Conservation (phyloP, 2,329 filamentous ascomycete species). For the Neurospora sp. region DNA sequence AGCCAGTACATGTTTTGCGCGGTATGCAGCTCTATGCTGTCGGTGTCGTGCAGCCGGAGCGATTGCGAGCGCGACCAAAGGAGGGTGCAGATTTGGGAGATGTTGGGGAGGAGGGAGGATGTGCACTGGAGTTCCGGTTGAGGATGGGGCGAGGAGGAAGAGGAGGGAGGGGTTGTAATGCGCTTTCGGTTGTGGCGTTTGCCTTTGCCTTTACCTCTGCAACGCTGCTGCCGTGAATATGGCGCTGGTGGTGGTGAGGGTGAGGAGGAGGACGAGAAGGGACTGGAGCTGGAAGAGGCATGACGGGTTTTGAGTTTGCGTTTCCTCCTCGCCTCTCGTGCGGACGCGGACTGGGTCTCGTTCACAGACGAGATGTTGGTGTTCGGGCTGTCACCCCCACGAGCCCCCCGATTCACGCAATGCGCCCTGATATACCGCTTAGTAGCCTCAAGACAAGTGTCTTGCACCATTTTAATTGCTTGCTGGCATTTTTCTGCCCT, state of each 20-base stretch:
- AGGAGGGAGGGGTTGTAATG: neutral
- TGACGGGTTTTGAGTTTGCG: neutral
- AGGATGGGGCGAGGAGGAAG: neutral
- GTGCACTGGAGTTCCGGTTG: neutral
- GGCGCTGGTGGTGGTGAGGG: neutral
- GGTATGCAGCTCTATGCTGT: neutral
- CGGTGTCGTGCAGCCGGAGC: neutral
- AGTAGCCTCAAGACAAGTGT: constrained; percentile 8
- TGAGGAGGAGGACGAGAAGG: neutral
- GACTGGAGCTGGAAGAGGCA: neutral
- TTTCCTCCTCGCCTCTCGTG: neutral
- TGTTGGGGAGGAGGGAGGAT: constrained; percentile 5
- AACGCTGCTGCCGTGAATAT: neutral
- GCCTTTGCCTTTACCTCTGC: neutral
- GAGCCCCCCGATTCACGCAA: neutral
- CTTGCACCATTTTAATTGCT: neutral
- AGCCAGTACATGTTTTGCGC: neutral
- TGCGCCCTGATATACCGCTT: constrained; percentile 4
- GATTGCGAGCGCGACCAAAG: neutral
- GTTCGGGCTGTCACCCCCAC: neutral
- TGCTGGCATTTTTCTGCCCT: neutral
- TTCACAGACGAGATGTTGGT: too few species aligned
- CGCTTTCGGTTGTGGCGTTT: neutral
- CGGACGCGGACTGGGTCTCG: neutral
- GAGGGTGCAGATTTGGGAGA: constrained; percentile 3